These are phyloP conservation scores for Epichloe scottii DNA, from an alignment of 2,329 filamentous ascomycete species.

Conservation along the genomic window DNA sequence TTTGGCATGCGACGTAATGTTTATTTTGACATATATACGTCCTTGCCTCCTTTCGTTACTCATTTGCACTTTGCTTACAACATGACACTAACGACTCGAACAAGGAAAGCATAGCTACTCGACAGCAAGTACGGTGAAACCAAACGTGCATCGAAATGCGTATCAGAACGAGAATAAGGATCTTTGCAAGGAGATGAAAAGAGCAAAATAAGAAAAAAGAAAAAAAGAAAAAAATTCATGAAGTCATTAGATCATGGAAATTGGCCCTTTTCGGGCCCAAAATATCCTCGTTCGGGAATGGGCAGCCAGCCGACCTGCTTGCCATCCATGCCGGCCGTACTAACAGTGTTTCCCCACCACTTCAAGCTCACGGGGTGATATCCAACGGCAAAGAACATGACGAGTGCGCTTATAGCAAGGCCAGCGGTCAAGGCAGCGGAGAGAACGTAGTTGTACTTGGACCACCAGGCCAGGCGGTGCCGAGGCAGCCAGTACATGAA, in stretches of 20 bases:
- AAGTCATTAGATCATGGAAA: conserved; percentile 7
- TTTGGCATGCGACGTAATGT: background rate
- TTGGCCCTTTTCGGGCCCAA: conserved; percentile 15
- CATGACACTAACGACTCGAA: background rate
- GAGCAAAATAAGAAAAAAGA: background rate
- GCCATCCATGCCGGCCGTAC: conserved; percentile 11
- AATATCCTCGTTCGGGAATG: conserved; percentile 14
- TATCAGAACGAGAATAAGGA: too few species aligned
- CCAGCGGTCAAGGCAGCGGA: conserved; percentile 29
- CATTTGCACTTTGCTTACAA: background rate
- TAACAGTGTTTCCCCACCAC: conserved; percentile 32
- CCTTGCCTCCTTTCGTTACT: background rate
- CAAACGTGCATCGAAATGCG: background rate
- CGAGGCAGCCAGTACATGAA: conserved; percentile 27
- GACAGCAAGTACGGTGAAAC: background rate
- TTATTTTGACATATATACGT: background rate
- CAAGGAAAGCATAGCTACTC: background rate
- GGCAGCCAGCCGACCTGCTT: conserved; percentile 10
- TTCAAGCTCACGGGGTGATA: conserved; percentile 17
- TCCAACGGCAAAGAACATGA: conserved; percentile 31
- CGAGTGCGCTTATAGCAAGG: conserved; percentile 27
- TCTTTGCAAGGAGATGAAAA: background rate
- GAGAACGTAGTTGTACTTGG: conserved; percentile 34
- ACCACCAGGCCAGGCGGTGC: conserved; percentile 29
- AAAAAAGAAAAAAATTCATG: background rate